phyloP scores from a whole-genome alignment of 306 rosid genomes.

The barrel medic (Medicago truncatula) region DNA sequence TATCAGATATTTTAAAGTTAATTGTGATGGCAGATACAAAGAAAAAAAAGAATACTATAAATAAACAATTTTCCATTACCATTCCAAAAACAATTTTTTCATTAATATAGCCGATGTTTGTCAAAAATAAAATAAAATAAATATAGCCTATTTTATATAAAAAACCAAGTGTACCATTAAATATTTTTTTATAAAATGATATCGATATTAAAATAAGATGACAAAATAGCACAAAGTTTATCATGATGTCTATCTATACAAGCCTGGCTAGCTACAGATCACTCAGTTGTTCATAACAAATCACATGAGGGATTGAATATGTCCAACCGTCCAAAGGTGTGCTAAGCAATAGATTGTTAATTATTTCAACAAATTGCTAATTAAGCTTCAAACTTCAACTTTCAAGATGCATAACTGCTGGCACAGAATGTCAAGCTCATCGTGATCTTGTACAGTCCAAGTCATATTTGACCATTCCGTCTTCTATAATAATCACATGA shows the following conservation, averaged over 20 bases:
- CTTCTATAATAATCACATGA: constrained; percentile 19
- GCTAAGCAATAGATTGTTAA: constrained; percentile 2
- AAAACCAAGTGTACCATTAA: not conserved
- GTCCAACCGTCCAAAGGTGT: not conserved
- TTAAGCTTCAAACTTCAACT: constrained; percentile 15
- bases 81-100: too few relatives aligned
- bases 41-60: too few relatives aligned
- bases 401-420: constrained; percentile 1
- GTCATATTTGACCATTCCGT: not conserved
- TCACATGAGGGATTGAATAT: constrained; percentile 23
- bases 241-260: constrained; percentile 25
- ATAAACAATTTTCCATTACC: too few relatives aligned
- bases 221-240: not conserved
- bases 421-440: constrained; percentile 30
- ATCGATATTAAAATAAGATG: not conserved
- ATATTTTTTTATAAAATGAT: not conserved
- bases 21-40: too few relatives aligned
- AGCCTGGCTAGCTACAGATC: constrained; percentile 18
- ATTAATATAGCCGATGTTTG: too few relatives aligned
- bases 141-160: too few relatives aligned
- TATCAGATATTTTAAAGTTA: too few relatives aligned
- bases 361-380: constrained; percentile 9
- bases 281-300: constrained; percentile 17
- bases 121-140: too few relatives aligned
- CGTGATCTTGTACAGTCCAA: constrained; percentile 35